Percentiles rank a stretch among this genome's conserved stretches.
These are phyloP conservation scores for Clarireedia monteithiana DNA, from an alignment of 2,329 filamentous ascomycete species.

Conservation along the genomic window DNA sequence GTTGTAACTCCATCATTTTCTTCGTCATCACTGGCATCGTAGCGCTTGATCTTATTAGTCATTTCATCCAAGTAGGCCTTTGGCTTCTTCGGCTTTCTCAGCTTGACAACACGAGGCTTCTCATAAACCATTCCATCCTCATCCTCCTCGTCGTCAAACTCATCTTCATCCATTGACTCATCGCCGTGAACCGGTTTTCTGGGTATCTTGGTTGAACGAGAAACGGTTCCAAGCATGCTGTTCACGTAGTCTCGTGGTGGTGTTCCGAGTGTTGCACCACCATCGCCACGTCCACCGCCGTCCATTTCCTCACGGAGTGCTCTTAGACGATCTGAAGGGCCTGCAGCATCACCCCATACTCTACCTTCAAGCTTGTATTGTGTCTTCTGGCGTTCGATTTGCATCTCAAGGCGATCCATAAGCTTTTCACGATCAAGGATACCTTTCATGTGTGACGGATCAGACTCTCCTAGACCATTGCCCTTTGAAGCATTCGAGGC, in stretches of 20 bases:
- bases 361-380: conserved; percentile 95
- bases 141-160: conserved; percentile 33
- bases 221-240: conserved; percentile 66
- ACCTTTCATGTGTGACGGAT: conserved; percentile 75
- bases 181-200: conserved; percentile 44
- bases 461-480: conserved; percentile 47
- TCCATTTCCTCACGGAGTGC: conserved; percentile 96
- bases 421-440: conserved; percentile 88
- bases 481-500: conserved; percentile 68
- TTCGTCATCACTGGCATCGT: conserved; percentile 46
- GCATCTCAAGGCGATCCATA: conserved; percentile 90
- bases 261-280: conserved; percentile 25
- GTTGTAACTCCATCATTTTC: conserved; percentile 61
- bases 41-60: conserved; percentile 63
- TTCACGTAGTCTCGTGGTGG: conserved; percentile 59
- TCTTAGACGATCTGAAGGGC: conserved; percentile 84
- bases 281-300: conserved; percentile 39
- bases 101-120: conserved; percentile 70
- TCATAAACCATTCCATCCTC: conserved; percentile 50
- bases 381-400: conserved; percentile 93
- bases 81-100: conserved; percentile 60
- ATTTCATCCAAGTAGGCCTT: conserved; percentile 61
- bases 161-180: conserved; percentile 24
- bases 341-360: conserved; percentile 73
- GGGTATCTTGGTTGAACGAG: conserved; percentile 49